Percentiles rank a stretch among this genome's conserved stretches.
These are phyloP conservation scores for Lablab purpureus DNA, from an alignment of 306 rosid genomes.

Conservation along the genomic window DNA sequence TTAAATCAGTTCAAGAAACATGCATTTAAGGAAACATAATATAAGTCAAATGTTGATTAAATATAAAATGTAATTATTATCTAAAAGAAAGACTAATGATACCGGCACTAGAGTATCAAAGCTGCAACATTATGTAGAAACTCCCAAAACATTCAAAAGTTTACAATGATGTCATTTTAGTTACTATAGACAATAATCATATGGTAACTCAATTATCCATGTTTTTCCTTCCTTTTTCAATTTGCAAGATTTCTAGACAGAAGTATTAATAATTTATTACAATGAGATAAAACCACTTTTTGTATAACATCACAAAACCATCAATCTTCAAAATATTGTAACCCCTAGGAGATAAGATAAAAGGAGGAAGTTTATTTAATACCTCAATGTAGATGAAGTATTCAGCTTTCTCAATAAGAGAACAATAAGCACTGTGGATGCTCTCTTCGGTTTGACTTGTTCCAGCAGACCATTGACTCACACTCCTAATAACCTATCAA, in stretches of 20 bases:
- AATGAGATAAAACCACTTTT: slow-evolving; percentile 20
- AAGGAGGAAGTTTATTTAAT: slow-evolving; percentile 36
- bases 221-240: slow-evolving; percentile 24
- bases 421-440: slow-evolving; percentile 94
- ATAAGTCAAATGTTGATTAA: slow-evolving; percentile 27
- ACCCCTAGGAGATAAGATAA: slow-evolving; percentile 8
- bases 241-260: slow-evolving; percentile 13
- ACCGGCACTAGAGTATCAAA: slow-evolving; percentile 8
- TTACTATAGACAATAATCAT: slow-evolving; percentile 10
- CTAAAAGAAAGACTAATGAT: neutral
- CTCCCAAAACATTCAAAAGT: slow-evolving; percentile 20
- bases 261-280: no score
- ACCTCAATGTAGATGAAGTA: slow-evolving; percentile 97
- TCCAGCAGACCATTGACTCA: slow-evolving; percentile 99
- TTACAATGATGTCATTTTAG: slow-evolving; percentile 21
- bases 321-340: neutral
- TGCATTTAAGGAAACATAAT: neutral
- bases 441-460: slow-evolving; percentile 96
- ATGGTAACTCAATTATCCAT: slow-evolving; percentile 11
- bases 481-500: slow-evolving; percentile 92
- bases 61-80: slow-evolving; percentile 35
- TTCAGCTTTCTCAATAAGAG: slow-evolving; percentile 95
- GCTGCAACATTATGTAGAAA: slow-evolving; percentile 22
- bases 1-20: neutral
- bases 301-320: slow-evolving; percentile 2